phyloP scores from a whole-genome alignment of 441 rosid species.

The Rhodomyrtus psidioides region DNA sequence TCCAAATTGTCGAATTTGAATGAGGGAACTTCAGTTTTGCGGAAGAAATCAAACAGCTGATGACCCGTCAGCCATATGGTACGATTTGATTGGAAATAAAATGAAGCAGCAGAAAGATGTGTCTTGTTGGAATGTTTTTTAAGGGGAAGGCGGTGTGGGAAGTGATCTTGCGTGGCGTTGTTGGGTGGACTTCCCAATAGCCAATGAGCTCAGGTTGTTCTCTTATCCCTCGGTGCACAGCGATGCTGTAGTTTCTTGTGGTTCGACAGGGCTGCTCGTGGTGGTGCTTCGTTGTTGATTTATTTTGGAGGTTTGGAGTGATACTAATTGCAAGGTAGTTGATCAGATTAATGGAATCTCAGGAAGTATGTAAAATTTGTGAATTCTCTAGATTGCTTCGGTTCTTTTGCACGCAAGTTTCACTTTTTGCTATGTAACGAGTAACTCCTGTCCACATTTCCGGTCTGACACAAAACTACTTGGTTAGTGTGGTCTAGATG shows the following conservation, averaged over 20 bases:
- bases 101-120: background rate
- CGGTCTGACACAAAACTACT: background rate
- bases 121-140: background rate
- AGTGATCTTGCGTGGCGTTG: background rate
- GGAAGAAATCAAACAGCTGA: background rate
- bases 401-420: accelerated
- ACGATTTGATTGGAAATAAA: background rate
- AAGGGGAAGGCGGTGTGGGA: background rate
- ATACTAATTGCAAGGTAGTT: background rate
- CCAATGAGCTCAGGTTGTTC: background rate
- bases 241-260: background rate
- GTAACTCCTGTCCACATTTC: background rate
- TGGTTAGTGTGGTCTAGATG: background rate
- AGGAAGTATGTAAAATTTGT: background rate
- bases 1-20: background rate
- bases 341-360: background rate
- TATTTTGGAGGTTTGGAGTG: background rate
- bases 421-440: background rate
- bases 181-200: background rate
- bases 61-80: background rate
- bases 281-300: background rate
- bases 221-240: background rate
- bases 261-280: background rate
- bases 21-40: background rate
- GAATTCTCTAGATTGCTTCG: background rate